phyloP scores from a whole-genome alignment of 179 eudicot species.

The Beta corolliflora region DNA sequence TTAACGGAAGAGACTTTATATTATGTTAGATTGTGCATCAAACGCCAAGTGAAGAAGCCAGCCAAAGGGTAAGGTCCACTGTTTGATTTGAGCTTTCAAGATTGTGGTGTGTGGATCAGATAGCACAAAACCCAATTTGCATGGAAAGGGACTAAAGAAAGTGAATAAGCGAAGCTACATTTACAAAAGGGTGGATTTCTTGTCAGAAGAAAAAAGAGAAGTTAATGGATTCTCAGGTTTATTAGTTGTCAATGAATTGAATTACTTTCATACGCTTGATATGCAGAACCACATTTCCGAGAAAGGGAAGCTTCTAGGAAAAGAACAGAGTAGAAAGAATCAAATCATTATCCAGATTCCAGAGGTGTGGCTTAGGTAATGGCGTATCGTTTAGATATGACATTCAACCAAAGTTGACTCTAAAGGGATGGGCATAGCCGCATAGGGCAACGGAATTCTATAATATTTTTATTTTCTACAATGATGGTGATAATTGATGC shows the following conservation, averaged over 20 bases:
- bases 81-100: too few species aligned
- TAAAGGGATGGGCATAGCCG: conserved; percentile 27
- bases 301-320: conserved; percentile 30
- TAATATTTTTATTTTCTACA: neutral
- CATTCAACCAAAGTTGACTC: conserved; percentile 31
- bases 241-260: conserved; percentile 18
- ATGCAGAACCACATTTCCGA: neutral
- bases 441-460: neutral
- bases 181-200: neutral
- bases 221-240: neutral
- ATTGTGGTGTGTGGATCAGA: too few species aligned
- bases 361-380: conserved; percentile 19
- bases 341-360: conserved; percentile 21
- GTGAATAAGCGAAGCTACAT: conserved; percentile 5
- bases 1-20: too few species aligned
- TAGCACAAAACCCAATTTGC: neutral
- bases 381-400: conserved; percentile 24
- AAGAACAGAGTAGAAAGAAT: conserved; percentile 8
- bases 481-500: neutral
- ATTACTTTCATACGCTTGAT: neutral
- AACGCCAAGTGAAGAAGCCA: too few species aligned
- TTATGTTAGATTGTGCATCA: too few species aligned
- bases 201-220: neutral
- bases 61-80: too few species aligned
- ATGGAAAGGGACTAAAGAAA: conserved; percentile 10